These are phyloP conservation scores for Nakazawaea molendinolei DNA, from an alignment of 805 yeast genomes.

Conservation along the genomic window DNA sequence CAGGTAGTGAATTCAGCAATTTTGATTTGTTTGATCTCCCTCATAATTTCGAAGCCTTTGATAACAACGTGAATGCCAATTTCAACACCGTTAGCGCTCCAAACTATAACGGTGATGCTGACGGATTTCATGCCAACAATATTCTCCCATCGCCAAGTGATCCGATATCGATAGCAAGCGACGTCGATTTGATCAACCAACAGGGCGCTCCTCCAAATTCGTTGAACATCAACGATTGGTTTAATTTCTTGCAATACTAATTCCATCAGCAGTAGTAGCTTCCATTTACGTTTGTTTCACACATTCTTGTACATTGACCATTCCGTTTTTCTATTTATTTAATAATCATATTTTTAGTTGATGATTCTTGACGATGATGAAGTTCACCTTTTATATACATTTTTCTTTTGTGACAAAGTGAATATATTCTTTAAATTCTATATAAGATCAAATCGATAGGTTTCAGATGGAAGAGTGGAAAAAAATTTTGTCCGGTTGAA, in stretches of 20 bases:
- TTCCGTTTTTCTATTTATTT: no score
- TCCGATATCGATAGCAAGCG: no score
- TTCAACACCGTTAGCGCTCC: neutral
- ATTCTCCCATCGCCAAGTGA: neutral
- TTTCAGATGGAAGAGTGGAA: no score
- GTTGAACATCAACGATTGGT: constrained; percentile 12
- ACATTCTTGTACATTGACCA: no score
- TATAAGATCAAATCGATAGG: no score
- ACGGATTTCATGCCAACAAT: neutral
- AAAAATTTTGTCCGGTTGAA: no score
- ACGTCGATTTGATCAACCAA: neutral
- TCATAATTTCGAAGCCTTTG: constrained; percentile 4
- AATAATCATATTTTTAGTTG: no score
- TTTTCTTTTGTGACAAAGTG: no score
- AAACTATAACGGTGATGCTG: neutral
- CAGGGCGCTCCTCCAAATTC: constrained; percentile 3
- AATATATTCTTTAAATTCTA: no score
- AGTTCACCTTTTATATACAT: no score
- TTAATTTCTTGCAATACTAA: constrained; percentile 10
- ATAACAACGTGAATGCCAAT: constrained; percentile 1
- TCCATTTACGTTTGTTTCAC: no score
- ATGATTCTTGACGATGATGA: no score
- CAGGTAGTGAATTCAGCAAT: neutral
- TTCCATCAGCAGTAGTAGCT: neutral
- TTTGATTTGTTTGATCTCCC: constrained; percentile 2